These are phyloP conservation scores for Solanum lignicaule DNA, from an alignment of 257 asterid species.

Conservation along the genomic window DNA sequence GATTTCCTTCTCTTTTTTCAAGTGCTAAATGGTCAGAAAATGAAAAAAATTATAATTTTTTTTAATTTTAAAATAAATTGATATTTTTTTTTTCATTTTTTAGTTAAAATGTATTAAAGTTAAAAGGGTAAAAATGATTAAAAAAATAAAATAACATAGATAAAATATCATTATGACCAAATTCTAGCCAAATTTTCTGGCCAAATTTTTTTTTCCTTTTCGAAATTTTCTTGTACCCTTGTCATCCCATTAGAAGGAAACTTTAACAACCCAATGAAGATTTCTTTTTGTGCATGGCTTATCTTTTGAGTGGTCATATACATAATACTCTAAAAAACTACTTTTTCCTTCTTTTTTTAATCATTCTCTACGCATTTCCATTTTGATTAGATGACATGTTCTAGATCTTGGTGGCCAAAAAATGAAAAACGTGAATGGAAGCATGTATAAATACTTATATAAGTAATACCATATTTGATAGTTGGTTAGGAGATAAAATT, in stretches of 20 bases:
- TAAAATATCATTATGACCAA: no score
- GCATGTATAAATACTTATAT: not conserved
- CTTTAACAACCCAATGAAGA: slow-evolving; percentile 27
- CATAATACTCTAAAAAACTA: slow-evolving; percentile 6
- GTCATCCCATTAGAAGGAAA: slow-evolving; percentile 37
- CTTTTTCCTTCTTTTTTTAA: not conserved
- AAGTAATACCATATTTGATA: not conserved
- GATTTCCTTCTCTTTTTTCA: not conserved
- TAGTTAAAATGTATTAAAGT: no score
- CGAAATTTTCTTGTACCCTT: slow-evolving; percentile 19
- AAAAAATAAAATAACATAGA: no score
- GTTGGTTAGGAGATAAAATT: no score
- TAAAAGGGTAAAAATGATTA: no score
- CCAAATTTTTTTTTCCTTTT: not conserved
- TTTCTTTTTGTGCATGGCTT: slow-evolving; percentile 25
- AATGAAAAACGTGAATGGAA: not conserved
- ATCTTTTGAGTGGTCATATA: slow-evolving; percentile 9
- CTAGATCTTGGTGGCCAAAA: not conserved
- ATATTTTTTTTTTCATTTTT: no score
- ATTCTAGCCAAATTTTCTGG: no score
- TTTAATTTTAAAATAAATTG: no score
- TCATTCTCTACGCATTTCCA: not conserved
- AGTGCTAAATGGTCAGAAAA: no score
- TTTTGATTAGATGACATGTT: not conserved
- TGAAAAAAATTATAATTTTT: no score